Evolutionary conservation across 2,329 filamentous ascomycete genomes (phyloP).

Genomic region (Bimuria novae-zelandiae): DNA sequence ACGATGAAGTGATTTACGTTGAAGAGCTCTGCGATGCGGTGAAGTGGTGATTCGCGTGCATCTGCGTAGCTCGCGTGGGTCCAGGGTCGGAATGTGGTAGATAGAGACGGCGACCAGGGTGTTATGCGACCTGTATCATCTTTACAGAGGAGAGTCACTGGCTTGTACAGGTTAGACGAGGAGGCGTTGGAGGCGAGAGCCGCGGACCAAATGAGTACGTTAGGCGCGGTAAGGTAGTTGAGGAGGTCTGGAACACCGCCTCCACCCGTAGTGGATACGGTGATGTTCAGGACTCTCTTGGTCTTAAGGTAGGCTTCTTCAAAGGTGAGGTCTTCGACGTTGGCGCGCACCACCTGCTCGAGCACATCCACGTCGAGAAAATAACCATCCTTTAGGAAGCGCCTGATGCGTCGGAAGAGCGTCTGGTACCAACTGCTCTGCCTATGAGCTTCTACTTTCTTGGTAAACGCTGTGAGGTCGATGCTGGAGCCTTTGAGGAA

Average conservation of each 20-base stretch:
- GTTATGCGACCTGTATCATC: conserved; percentile 72
- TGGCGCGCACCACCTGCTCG: conserved; percentile 80
- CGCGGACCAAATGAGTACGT: conserved; percentile 85
- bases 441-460: conserved; percentile 30
- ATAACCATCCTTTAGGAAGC: conserved; percentile 77
- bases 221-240: conserved; percentile 91
- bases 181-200: conserved; percentile 77
- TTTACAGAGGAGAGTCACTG: conserved; percentile 75
- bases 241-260: conserved; percentile 81
- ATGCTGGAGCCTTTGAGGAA: conserved; percentile 81
- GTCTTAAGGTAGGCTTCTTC: conserved; percentile 88
- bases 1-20: conserved; percentile 96
- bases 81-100: conserved; percentile 71
- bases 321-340: conserved; percentile 88
- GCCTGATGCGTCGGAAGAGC: conserved; percentile 65
- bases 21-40: conserved; percentile 79
- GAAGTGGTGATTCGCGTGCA: conserved; percentile 65
- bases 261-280: conserved; percentile 74
- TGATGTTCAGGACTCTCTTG: conserved; percentile 89
- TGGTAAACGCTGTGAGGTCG: conserved; percentile 77
- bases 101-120: conserved; percentile 68
- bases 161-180: conserved; percentile 67
- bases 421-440: conserved; percentile 56
- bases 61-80: conserved; percentile 66
- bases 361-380: conserved; percentile 82